Evolutionary conservation across 1,284 basidiomycete species (phyloP), one percentile per base, ranked within the genome.

Genomic region (Irpex rosettiformis): DNA sequence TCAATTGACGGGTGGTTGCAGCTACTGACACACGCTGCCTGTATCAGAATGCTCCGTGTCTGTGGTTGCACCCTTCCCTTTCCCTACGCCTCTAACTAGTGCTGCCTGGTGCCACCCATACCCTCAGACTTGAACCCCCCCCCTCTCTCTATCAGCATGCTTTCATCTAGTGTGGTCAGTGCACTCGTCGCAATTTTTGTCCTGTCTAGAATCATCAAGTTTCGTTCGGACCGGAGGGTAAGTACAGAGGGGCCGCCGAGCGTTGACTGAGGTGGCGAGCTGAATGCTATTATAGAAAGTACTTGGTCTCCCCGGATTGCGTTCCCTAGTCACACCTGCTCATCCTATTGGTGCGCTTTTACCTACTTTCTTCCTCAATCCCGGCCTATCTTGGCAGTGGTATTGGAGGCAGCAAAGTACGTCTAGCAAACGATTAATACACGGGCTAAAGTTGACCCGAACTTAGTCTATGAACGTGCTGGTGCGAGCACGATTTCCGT

Each of bases 361-460:
- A 24, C 58, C 58, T 10, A 59, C 58, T 4, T 56, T 27, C 10
- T 18, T 24, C 11, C 24, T 52, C 48, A 56, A 59, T 25, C 58
- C 58, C 8, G 58, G 58, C 4, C 33, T 56, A 4, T 51, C 29
- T 7, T 59, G 58, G 58, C 22, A 30, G 25, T 59, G 58, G 58
- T 24, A 33, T 7, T 56, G 58, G 58, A 21, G 54, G 16, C 52
- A 55, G 16, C n/a, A n/a, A 43, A 40, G 58, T 59, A 55, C 42
- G 47, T 40, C 28, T n/a, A 37, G 11, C 33, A n/a, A n/a, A 13
- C 33, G 33, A 10, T n/a, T 37, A 37, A 37, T 3, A 10, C n/a
- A 13, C n/a, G 33, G 33, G n/a, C n/a, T n/a, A 37, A 37, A 37
- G n/a, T n/a, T 37, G 33, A 37, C 33, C n/a, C 4, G 4, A 10